These are phyloP conservation scores for Sonneratia alba DNA, from an alignment of 345 rosid genomes.

Conservation along the genomic window DNA sequence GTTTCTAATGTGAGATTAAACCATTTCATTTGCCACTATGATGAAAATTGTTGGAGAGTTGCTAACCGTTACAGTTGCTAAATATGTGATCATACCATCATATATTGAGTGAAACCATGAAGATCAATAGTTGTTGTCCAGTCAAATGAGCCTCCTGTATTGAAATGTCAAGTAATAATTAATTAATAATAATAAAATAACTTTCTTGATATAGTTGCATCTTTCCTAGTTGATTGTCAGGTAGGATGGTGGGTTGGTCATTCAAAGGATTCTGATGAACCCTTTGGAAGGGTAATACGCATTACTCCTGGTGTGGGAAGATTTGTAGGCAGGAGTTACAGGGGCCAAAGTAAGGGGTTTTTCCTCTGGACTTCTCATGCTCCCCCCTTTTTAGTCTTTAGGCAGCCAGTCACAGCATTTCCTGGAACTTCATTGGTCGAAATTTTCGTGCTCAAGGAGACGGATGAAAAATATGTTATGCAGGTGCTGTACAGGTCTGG, in stretches of 20 bases:
- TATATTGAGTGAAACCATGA: neutral
- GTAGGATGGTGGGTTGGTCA: constrained; percentile 99
- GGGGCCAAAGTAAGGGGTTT: constrained; percentile 49
- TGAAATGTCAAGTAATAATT: neutral
- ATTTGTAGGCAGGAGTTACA: constrained; percentile 79
- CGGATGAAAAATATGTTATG: constrained; percentile 53
- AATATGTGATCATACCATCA: neutral
- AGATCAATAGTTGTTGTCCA: too few species aligned
- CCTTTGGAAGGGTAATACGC: constrained; percentile 72
- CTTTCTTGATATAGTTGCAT: neutral
- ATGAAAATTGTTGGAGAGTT: neutral
- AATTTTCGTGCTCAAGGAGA: constrained; percentile 75
- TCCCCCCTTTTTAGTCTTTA: constrained; percentile 10
- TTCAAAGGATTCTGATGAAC: constrained; percentile 68
- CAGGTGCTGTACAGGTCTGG: constrained; percentile 37
- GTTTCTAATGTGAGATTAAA: neutral
- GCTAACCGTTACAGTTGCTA: neutral
- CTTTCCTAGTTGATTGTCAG: constrained; percentile 24
- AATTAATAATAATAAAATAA: neutral
- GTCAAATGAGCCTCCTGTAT: neutral
- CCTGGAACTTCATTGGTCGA: constrained; percentile 87
- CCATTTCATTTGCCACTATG: neutral
- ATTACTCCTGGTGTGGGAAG: constrained; percentile 83
- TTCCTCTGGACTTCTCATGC: neutral
- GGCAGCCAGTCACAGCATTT: constrained; percentile 71